Conservation (phyloP, 2,329 filamentous ascomycete species). For the Alternaria metachromatica region DNA sequence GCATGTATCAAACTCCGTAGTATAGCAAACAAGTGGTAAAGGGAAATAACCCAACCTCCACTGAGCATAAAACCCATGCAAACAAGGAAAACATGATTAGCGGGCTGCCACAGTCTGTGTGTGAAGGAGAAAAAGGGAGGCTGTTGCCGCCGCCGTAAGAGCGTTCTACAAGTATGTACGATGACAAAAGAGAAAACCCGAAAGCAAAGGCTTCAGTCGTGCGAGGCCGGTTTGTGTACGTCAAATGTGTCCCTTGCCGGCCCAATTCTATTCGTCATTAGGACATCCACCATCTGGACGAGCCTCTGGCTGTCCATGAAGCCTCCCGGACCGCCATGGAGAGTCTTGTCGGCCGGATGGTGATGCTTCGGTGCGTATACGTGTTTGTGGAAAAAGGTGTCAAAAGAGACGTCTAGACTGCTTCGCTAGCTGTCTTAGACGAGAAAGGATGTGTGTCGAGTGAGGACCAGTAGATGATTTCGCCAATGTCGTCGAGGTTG, state of each 20-base stretch:
- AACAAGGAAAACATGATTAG: conserved; percentile 40
- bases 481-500: conserved; percentile 40
- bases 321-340: conserved; percentile 17
- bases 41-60: conserved; percentile 29
- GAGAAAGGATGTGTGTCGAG: conserved; percentile 32
- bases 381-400: conserved; percentile 36
- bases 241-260: conserved; percentile 41
- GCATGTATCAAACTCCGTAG: conserved; percentile 45
- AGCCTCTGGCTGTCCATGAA: conserved; percentile 34
- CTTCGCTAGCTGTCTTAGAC: conserved; percentile 32
- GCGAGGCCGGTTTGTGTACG: conserved; percentile 40
- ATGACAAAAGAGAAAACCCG: conserved; percentile 38
- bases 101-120: conserved; percentile 33
- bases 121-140: conserved; percentile 31
- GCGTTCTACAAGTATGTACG: conserved; percentile 50
- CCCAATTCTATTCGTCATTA: conserved; percentile 50
- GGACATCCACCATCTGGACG: conserved; percentile 31
- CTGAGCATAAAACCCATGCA: conserved; percentile 44
- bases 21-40: conserved; percentile 25
- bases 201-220: conserved; percentile 32
- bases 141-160: conserved; percentile 32
- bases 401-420: conserved; percentile 22
- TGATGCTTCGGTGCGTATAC: conserved; percentile 33
- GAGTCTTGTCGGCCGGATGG: conserved; percentile 12
- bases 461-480: conserved; percentile 38